These are phyloP conservation scores for Fusarium lyarnte DNA, from an alignment of 2,329 filamentous ascomycete species.

Conservation along the genomic window DNA sequence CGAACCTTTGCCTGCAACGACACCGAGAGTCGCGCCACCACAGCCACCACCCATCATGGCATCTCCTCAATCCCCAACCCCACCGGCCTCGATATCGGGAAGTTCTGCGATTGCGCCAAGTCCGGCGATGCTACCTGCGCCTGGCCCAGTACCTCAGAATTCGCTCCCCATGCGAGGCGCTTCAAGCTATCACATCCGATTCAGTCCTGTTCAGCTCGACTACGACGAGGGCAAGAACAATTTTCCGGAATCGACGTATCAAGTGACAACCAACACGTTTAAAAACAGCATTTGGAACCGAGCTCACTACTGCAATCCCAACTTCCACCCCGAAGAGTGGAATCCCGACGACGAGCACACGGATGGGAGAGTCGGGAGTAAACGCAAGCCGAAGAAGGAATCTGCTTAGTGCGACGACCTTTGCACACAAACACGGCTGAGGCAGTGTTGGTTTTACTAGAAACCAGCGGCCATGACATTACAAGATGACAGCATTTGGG, in stretches of 20 bases:
- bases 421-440: background rate
- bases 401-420: background rate
- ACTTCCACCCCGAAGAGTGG: constrained; percentile 58
- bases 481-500: constrained; percentile 2
- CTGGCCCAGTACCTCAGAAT: constrained; percentile 24
- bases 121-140: constrained; percentile 31
- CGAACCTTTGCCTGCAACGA: constrained; percentile 37
- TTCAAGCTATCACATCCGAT: constrained; percentile 53
- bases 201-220: constrained; percentile 58
- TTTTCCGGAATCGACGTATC: constrained; percentile 58
- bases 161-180: constrained; percentile 17
- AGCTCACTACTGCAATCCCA: constrained; percentile 73
- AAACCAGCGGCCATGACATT: constrained; percentile 3
- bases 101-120: constrained; percentile 30
- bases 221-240: constrained; percentile 60
- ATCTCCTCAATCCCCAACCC: constrained; percentile 43
- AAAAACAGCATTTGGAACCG: constrained; percentile 74
- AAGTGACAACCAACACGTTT: constrained; percentile 65
- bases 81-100: constrained; percentile 47
- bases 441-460: constrained; percentile 6
- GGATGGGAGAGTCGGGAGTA: constrained; percentile 43
- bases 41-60: constrained; percentile 46
- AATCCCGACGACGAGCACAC: constrained; percentile 52
- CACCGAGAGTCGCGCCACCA: constrained; percentile 35
- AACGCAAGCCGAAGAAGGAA: constrained; percentile 41